Percentiles rank a stretch among this genome's conserved stretches.
phyloP scores from a whole-genome alignment of 768 basidiomycete genomes.

The Hirschioporus abietinus region DNA sequence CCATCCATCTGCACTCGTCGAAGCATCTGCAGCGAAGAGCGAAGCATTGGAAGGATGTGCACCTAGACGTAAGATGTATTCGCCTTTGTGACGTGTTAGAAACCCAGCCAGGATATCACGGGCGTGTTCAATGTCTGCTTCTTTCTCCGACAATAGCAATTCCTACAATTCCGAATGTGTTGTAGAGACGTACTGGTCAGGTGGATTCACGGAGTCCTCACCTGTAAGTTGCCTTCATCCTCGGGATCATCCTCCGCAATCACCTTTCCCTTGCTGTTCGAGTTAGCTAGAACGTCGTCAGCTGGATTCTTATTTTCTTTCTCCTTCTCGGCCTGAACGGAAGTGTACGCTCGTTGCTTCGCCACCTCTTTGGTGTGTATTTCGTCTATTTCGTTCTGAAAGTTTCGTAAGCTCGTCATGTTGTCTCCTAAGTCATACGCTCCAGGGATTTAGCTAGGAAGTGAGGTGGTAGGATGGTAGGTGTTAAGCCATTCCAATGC shows the following conservation, averaged over 20 bases:
- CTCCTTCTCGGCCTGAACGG: conserved; percentile 21
- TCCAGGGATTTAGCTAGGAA: not conserved
- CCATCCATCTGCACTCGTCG: conserved; percentile 40
- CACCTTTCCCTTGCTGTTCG: not conserved
- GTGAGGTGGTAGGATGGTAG: not conserved
- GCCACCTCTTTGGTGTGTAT: conserved; percentile 63
- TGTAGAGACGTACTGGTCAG: not conserved
- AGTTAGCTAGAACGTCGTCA: not conserved
- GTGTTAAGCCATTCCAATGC: not conserved
- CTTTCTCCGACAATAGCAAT: conserved; percentile 37
- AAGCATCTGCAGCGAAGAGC: conserved; percentile 48
- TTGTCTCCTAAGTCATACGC: conserved; percentile 2
- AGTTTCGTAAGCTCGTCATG: conserved; percentile 30
- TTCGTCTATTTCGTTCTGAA: conserved; percentile 73
- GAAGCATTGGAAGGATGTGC: conserved; percentile 51
- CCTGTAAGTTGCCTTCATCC: not conserved
- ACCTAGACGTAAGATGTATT: conserved; percentile 73
- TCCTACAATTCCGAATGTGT: conserved; percentile 6
- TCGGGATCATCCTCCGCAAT: not conserved
- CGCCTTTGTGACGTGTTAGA: conserved; percentile 63
- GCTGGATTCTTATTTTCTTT: conserved; percentile 21
- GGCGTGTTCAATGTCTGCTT: conserved; percentile 45
- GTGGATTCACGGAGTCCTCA: not conserved
- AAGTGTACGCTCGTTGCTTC: conserved; percentile 48
- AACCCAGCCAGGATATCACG: conserved; percentile 61